Evolutionary conservation across 1,284 basidiomycete species (phyloP), one percentile per base, ranked within the genome.

Genomic region (Ustilago curta): DNA sequence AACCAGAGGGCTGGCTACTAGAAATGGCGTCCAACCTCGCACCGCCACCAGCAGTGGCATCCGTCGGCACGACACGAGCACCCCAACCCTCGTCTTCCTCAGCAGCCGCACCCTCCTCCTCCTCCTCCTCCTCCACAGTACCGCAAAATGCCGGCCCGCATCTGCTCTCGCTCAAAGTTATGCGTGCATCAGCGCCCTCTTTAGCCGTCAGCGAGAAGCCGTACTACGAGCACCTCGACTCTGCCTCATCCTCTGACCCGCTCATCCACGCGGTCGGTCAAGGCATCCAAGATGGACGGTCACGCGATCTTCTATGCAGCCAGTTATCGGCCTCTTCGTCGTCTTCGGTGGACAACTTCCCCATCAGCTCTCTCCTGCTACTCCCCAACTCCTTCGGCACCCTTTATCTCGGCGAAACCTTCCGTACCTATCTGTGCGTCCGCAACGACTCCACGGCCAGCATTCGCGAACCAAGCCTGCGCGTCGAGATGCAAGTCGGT

Each of bases 371-470:
- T 11, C 43, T 70, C 3, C 65, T 79, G 25, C 52, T 62, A 0
- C 63, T 79, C 4, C 77, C 75, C 43, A 67, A 61, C 37, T 70
- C 77, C 1, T 82, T 82, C 29, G 80, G 80, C 4, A 74, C 66
- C 16, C 70, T 80, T n/a, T 76, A 50, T 18, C 74, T 82, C 18
- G 80, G 83, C 21, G 82, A 85, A 54, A 81, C 79, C 6, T 84
- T 85, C 57, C 70, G 72, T 21, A 78, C 79, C 5, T 68, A 84
- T 43, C 72, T 85, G 4, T 81, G 79, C 31, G 78, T 83, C 12
- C 76, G 79, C 18, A 85, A 85, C 56, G 83, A 85, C 45, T 52
- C 45, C 7, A 8, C 43, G 6, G 18, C 63, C 6, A 53, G 61
- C 1, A 75, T 83, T 0, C 61, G 69, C 16, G 66, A 74, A 6